phyloP scores from a whole-genome alignment of 306 rosid genomes.

The Citrullus colocynthis region DNA sequence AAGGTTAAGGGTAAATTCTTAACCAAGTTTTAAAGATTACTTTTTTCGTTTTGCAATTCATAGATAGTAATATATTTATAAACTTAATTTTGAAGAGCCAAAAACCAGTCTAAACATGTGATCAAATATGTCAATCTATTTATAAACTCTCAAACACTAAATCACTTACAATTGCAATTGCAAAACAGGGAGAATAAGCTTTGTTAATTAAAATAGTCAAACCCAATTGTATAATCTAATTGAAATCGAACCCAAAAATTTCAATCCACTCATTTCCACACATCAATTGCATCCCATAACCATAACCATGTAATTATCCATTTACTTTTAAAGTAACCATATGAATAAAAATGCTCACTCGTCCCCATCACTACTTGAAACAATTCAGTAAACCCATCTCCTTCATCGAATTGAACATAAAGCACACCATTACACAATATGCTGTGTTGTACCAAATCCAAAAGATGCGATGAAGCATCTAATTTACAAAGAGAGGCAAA shows the following conservation, averaged over 20 bases:
- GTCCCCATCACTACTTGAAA: background rate
- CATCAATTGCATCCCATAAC: background rate
- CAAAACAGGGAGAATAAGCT: too few relatives aligned
- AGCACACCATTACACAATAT: background rate
- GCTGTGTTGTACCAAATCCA: background rate
- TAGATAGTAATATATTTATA: too few relatives aligned
- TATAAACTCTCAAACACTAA: too few relatives aligned
- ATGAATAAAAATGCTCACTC: background rate
- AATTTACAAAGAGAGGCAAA: constrained; percentile 1
- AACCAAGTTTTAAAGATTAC: too few relatives aligned
- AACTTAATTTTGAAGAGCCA: too few relatives aligned
- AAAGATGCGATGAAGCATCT: background rate
- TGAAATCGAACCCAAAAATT: background rate
- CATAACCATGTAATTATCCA: background rate
- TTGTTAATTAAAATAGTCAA: too few relatives aligned
- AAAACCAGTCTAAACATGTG: too few relatives aligned
- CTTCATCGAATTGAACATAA: background rate
- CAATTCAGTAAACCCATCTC: background rate
- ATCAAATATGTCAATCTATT: too few relatives aligned
- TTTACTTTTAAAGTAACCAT: background rate
- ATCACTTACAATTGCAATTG: too few relatives aligned
- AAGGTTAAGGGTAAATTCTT: too few relatives aligned
- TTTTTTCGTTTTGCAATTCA: too few relatives aligned
- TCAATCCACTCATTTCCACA: background rate
- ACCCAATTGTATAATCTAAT: background rate